Base-by-base conservation (phyloP, 257 asterid genomes). In the Eustoma russellianum region DNA sequence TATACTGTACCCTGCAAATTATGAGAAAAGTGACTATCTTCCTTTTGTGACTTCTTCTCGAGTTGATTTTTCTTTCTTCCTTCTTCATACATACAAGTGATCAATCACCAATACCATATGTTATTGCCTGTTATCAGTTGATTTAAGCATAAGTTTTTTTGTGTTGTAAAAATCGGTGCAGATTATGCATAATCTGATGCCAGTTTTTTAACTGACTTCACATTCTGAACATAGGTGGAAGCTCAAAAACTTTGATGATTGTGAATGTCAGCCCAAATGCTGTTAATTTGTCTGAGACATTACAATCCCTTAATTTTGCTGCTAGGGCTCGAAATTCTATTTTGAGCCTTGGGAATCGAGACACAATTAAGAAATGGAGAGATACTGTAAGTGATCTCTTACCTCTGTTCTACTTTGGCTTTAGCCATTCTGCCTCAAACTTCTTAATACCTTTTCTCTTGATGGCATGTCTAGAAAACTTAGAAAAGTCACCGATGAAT, bases 321-420 rank as follows among this genome's bases (percentile, higher is more conserved):
- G 73, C 99, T 60, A 83, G 99, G 79, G 95, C 97, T 50, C 82
- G 95, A 63, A 92, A 80, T 77, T 80, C 94, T 17, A 57, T 59
- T 63, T 52, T 85, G 78, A 85, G 95, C 81, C 94, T 92, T 59
- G 99, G 99, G 35, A 85, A 79, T 69, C 88, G 94, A 66, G 99
- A 92, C 71, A 88, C 99, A 44, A 85, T 88, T 55, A 81, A 79
- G 75, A 92, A 88, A 62, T 92, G 97, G 97, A 92, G 77, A 85
- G 99, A 92, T 76, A 70, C 85, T 54, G 98, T 92, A 79, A 85
- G 99, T 70, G 10, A 28, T 46, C 30, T 63, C 57, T 49, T 48
- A 46, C 41, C 53, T 67, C 14, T 50, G 43, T 62, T 52, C 53
- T 17, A 13, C 15, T 55, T 47, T 34, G 43, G 11, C 7, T 38